phyloP scores from a whole-genome alignment of 2,329 filamentous ascomycete species.

The Exophiala xenobiotica region DNA sequence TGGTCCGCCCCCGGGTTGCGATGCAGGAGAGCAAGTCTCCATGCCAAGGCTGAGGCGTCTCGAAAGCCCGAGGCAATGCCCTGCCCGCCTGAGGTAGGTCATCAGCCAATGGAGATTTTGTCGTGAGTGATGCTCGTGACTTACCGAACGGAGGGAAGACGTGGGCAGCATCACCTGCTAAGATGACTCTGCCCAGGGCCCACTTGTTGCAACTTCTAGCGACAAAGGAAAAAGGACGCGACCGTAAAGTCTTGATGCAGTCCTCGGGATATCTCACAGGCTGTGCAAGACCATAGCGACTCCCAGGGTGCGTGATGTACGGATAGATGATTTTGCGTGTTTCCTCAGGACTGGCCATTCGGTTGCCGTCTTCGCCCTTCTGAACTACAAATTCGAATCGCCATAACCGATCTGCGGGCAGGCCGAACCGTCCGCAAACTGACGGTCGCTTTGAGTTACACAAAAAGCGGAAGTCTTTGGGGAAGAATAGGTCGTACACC shows the following conservation, averaged over 20 bases:
- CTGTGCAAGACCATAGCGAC: conserved; percentile 29
- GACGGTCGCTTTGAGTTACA: conserved; percentile 32
- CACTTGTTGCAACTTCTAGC: conserved; percentile 32
- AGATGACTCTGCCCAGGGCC: conserved; percentile 25
- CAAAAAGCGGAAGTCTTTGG: conserved; percentile 33
- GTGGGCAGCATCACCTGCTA: conserved; percentile 34
- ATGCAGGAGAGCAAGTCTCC: conserved; percentile 38
- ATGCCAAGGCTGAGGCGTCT: conserved; percentile 40
- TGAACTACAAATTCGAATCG: conserved; percentile 39
- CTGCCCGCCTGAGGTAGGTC: conserved; percentile 34
- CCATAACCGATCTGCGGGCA: conserved; percentile 34
- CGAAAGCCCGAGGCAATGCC: conserved; percentile 45
- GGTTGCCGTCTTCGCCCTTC: conserved; percentile 33
- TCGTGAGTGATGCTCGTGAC: not conserved
- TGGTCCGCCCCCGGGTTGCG: conserved; percentile 27
- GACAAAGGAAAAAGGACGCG: conserved; percentile 30
- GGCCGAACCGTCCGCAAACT: conserved; percentile 35
- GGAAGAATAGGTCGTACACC: conserved; percentile 36
- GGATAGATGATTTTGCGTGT: conserved; percentile 31
- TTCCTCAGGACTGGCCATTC: conserved; percentile 32
- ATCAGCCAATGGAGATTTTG: not conserved
- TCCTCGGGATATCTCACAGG: conserved; percentile 29
- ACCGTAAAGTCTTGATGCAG: conserved; percentile 32
- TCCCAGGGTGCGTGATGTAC: conserved; percentile 33
- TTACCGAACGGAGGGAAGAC: conserved; percentile 34